Conservation (phyloP, 116 monocot species). For the Thalassia testudinum region DNA sequence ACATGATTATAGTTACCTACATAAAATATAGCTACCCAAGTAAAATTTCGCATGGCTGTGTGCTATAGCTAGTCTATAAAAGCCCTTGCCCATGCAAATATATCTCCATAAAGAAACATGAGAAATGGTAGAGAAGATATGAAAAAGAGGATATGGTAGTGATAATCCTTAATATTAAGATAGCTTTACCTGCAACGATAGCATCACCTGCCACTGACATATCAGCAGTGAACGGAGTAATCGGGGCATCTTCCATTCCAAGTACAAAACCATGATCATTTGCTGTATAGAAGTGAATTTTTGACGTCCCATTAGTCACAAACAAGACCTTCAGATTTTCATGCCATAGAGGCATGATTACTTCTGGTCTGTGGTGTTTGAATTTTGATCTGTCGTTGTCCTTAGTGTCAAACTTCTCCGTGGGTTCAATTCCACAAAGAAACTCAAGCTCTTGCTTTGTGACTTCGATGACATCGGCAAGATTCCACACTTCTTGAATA, state of each 20-base stretch:
- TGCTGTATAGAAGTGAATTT: conserved; percentile 71
- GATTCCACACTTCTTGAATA: conserved; percentile 48
- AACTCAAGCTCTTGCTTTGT: conserved; percentile 85
- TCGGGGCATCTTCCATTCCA: conserved; percentile 86
- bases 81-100: too few species aligned
- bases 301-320: conserved; percentile 80
- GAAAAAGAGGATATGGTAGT: too few species aligned
- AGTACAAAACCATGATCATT: conserved; percentile 43
- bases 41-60: too few species aligned
- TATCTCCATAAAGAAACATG: too few species aligned
- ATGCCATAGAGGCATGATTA: too few species aligned
- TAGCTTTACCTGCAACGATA: conserved; percentile 65
- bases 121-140: too few species aligned
- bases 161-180: too few species aligned
- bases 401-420: conserved; percentile 52
- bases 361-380: conserved; percentile 34
- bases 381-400: conserved; percentile 66
- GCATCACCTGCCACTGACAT: conserved; percentile 82
- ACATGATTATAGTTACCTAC: too few species aligned
- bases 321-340: conserved; percentile 63
- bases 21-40: too few species aligned
- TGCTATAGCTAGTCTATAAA: too few species aligned
- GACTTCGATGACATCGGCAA: too few species aligned
- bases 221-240: conserved; percentile 70
- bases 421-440: conserved; percentile 40